Percentiles rank a stretch among this genome's conserved stretches.
These are phyloP conservation scores for Daldinia vernicosa DNA, from an alignment of 495 filamentous ascomycete genomes.

Conservation along the genomic window DNA sequence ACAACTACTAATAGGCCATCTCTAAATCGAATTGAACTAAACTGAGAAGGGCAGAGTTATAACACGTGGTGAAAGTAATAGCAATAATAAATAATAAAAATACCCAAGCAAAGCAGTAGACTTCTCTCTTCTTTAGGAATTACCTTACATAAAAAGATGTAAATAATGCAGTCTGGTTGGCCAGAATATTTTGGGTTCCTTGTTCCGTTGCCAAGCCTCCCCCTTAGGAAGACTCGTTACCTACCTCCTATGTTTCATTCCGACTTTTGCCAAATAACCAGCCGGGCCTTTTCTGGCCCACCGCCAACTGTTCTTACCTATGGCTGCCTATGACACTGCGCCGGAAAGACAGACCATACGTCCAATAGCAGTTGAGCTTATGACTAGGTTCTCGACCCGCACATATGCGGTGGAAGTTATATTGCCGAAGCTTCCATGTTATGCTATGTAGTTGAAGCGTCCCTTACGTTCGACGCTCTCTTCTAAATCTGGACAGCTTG, in stretches of 20 bases:
- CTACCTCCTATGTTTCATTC: conserved; percentile 41
- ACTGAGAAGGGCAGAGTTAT: not conserved
- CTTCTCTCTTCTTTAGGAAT: not conserved
- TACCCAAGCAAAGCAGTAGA: not conserved
- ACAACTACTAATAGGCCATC: not conserved
- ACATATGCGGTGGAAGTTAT: conserved; percentile 30
- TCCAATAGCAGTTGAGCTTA: conserved; percentile 16
- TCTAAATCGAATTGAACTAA: not conserved
- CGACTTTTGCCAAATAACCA: conserved; percentile 41
- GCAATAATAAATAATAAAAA: not conserved
- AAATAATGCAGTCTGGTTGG: conserved; percentile 14
- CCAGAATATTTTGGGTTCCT: not conserved
- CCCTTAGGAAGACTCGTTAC: conserved; percentile 7
- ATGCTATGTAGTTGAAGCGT: too few relatives aligned
- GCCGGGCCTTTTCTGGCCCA: conserved; percentile 39
- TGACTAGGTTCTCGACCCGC: not conserved
- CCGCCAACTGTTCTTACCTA: not conserved
- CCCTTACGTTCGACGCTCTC: not conserved
- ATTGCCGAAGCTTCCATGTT: conserved; percentile 22
- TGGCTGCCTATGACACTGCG: not conserved
- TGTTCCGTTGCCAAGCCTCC: conserved; percentile 14
- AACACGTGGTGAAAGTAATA: not conserved
- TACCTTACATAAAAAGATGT: conserved; percentile 27
- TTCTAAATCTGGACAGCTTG: conserved; percentile 9
- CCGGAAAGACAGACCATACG: not conserved